These are phyloP conservation scores for Herpotrichia juniperi DNA, from an alignment of 2,329 filamentous ascomycete genomes.

Conservation along the genomic window DNA sequence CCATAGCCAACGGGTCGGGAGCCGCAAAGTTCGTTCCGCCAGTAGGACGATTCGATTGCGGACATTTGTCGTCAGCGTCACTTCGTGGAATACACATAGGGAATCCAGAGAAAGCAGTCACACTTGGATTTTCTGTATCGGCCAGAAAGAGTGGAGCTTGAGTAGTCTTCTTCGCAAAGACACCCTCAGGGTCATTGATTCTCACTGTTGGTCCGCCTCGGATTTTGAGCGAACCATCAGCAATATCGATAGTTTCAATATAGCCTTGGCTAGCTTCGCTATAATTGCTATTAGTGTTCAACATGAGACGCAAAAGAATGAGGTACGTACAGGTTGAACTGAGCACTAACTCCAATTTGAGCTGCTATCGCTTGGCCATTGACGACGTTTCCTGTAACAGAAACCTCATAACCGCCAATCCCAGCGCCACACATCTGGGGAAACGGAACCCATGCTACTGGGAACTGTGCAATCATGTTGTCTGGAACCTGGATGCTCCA, in stretches of 20 bases:
- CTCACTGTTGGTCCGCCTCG: constrained; percentile 44
- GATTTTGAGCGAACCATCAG: constrained; percentile 45
- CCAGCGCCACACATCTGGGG: constrained; percentile 32
- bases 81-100: constrained; percentile 60
- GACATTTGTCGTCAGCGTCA: constrained; percentile 43
- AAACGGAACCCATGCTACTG: constrained; percentile 54
- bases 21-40: constrained; percentile 38
- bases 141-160: constrained; percentile 49
- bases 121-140: constrained; percentile 56
- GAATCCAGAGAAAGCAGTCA: constrained; percentile 57
- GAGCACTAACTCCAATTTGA: constrained; percentile 43
- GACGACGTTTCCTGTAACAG: constrained; percentile 49
- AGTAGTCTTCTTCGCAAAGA: constrained; percentile 48
- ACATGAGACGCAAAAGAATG: too few relatives aligned
- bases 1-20: constrained; percentile 48
- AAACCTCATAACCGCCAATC: constrained; percentile 28
- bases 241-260: constrained; percentile 40
- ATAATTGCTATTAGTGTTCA: too few relatives aligned
- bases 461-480: constrained; percentile 58
- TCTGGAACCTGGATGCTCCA: constrained; percentile 55
- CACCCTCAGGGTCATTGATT: constrained; percentile 55
- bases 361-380: constrained; percentile 46
- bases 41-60: constrained; percentile 42
- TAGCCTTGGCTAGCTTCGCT: constrained; percentile 45
- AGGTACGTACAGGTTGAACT: constrained; percentile 46